phyloP scores from a whole-genome alignment of 2,329 filamentous ascomycete species.

The Aspergillus persii region DNA sequence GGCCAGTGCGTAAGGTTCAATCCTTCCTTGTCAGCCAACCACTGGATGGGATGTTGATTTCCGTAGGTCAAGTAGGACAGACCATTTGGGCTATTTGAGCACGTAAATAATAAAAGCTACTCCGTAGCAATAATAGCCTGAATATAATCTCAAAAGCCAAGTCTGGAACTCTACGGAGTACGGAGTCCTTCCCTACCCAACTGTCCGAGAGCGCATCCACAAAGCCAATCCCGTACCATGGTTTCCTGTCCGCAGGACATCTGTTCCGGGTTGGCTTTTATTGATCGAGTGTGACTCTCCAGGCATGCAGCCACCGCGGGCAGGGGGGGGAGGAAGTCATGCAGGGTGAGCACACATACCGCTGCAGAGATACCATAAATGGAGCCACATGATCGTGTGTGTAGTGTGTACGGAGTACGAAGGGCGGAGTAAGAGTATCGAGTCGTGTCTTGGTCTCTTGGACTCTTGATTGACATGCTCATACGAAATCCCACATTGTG shows the following conservation, averaged over 20 bases:
- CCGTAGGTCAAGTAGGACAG: neutral
- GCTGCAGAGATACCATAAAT: neutral
- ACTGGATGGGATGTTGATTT: neutral
- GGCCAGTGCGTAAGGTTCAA: slow-evolving; percentile 10
- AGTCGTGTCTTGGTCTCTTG: too few species aligned
- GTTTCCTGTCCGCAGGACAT: neutral
- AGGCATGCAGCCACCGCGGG: neutral
- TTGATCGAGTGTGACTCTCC: neutral
- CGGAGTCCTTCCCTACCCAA: neutral
- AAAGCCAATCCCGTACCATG: neutral
- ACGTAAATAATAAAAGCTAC: neutral
- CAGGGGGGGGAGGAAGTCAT: neutral
- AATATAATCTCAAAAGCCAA: neutral
- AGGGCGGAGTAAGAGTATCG: too few species aligned
- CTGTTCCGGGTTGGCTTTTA: neutral
- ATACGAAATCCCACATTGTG: neutral
- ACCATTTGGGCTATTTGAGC: neutral
- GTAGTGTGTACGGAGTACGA: neutral
- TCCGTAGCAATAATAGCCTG: neutral
- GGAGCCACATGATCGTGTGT: neutral
- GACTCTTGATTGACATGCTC: neutral
- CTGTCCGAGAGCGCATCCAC: neutral
- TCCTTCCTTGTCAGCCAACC: slow-evolving; percentile 6
- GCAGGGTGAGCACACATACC: neutral
- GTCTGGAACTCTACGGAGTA: neutral